Conservation (phyloP, 129 eudicot species). For the Rutidosis leptorrhynchoides region DNA sequence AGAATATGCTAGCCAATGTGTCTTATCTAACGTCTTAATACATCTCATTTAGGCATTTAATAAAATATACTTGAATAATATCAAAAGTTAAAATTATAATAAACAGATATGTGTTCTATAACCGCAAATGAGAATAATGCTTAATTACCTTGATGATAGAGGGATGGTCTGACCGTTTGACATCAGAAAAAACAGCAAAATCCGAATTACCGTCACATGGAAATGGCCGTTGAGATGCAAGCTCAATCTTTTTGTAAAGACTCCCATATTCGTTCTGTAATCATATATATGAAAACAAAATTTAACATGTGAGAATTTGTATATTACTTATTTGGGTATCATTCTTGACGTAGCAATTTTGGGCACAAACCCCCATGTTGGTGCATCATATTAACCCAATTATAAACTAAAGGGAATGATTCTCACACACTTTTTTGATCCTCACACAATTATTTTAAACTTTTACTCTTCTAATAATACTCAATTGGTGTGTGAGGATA, state of each 20-base stretch:
- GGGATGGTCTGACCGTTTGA: slow-evolving; percentile 48
- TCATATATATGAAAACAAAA: slow-evolving; percentile 17
- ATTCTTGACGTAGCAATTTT: slow-evolving; percentile 3
- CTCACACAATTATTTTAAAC: too few species aligned
- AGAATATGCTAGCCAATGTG: too few species aligned
- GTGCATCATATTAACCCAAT: too few species aligned
- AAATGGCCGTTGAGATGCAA: slow-evolving; percentile 32
- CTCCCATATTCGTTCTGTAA: slow-evolving; percentile 45
- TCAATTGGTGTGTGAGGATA: too few species aligned
- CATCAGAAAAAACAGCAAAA: slow-evolving; percentile 32
- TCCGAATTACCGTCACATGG: slow-evolving; percentile 41
- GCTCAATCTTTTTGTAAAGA: slow-evolving; percentile 44
- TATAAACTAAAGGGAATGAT: too few species aligned
- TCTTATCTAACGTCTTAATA: too few species aligned
- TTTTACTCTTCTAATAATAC: too few species aligned
- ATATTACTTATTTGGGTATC: neutral
- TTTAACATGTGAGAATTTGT: neutral
- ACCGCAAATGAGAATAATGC: neutral
- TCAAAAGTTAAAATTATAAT: too few species aligned
- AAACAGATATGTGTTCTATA: neutral
- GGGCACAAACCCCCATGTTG: too few species aligned
- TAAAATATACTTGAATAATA: too few species aligned
- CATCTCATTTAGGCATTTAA: too few species aligned
- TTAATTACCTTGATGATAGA: slow-evolving; percentile 60
- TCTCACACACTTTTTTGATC: too few species aligned